Base-by-base conservation (phyloP, 352 stramenopile species). In the Phytophthora quininea region DNA sequence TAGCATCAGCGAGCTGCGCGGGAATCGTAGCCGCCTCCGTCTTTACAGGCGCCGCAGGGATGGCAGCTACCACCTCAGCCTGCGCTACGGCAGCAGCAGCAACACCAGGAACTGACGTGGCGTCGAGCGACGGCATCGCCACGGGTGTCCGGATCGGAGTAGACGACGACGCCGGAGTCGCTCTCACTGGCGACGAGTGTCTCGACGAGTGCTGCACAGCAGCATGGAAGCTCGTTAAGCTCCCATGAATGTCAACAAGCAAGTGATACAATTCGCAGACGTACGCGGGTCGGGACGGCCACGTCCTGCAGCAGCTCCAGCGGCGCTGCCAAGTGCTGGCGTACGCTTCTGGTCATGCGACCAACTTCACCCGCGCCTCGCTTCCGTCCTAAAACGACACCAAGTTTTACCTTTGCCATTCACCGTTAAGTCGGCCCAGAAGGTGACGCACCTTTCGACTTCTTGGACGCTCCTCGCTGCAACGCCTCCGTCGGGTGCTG, bases 271-370 rank as follows among this genome's bases (percentile, higher is more conserved):
- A 5, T 35, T 27, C 27, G 2, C 29, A 37, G 4, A 80, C 78
- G 52, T 69, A 91, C 84, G 35, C 35, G 35, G 6, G 35, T 40
- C 35, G 6, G 35, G 8, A 85, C 66, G 14, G 71, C 64, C 37
- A 72, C 47, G 61, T 93, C 85, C 15, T 77, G 74, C 43, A 92
- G 63, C 50, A 93, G 69, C 58, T 93, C 86, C 30, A 93, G 71
- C 27, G 86, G 86, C 27, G 84, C 84, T 38, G 87, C 82, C 46
- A 93, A 58, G 58, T 93, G 86, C 69, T 93, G 86, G 3, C 86
- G 86, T 45, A 93, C 86, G 63, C 84, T 92, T 29, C 86, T 74
- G 7, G 86, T 93, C 84, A 93, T 92, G 47, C 86, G 81, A 0
- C 79, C 82, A 12, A 85, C 67, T 70, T 93, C 85, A 15, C 74